Conservation (phyloP, 1,139 yeast genomes). For the Pichia kudriavzevii region DNA sequence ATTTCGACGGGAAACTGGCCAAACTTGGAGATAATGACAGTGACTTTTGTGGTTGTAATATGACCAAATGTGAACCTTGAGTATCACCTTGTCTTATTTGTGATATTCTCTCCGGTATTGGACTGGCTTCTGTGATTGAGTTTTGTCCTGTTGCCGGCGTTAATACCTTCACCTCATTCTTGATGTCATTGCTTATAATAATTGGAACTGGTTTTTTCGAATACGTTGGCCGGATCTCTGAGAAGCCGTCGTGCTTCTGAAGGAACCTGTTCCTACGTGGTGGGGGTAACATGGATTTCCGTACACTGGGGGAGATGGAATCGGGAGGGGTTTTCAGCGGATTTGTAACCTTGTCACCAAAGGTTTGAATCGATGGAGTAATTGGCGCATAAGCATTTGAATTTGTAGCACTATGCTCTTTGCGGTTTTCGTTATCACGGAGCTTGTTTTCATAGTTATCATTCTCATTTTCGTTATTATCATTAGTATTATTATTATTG, state of each 20-base stretch:
- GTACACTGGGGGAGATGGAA: conserved; percentile 16
- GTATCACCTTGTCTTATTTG: too few relatives aligned
- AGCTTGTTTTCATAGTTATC: background rate
- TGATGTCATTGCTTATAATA: conserved; percentile 17
- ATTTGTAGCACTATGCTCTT: background rate
- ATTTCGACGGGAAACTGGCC: conserved; percentile 4
- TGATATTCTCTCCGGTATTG: conserved; percentile 3
- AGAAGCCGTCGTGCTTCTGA: conserved; percentile 10
- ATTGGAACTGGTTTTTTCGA: conserved; percentile 27
- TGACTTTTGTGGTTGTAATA: background rate
- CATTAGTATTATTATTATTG: background rate
- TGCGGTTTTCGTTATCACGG: background rate
- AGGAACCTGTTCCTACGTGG: conserved; percentile 21
- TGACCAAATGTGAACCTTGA: too few relatives aligned
- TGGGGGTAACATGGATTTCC: conserved; percentile 25
- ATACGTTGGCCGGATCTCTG: conserved; percentile 24
- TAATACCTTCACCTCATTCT: conserved; percentile 1
- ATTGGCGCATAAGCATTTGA: conserved; percentile 7
- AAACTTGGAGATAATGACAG: background rate
- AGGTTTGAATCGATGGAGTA: conserved; percentile 11
- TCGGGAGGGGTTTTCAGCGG: conserved; percentile 18
- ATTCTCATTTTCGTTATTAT: background rate
- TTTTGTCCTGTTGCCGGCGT: conserved; percentile 12
- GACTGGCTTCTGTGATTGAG: conserved; percentile 8
- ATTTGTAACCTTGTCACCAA: background rate